Evolutionary conservation across 108 stramenopile species (phyloP).

Genomic region (Nannochloropsis salina): DNA sequence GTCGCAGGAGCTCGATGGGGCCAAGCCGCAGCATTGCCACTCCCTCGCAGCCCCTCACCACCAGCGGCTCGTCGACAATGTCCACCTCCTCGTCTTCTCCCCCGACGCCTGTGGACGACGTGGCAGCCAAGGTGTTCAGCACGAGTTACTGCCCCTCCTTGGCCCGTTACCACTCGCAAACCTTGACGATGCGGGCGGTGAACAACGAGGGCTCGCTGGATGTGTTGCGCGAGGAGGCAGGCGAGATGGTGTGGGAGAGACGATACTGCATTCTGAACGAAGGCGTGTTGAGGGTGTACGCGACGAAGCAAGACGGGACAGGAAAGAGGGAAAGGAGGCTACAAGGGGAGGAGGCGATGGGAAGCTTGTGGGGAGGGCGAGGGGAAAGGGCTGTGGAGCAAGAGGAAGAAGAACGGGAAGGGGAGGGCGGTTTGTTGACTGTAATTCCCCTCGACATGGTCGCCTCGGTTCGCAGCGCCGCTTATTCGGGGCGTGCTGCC

Average conservation of each 20-base stretch:
- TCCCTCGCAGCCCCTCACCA: neutral
- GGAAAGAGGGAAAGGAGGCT: neutral
- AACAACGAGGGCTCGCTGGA: neutral
- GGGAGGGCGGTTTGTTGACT: neutral
- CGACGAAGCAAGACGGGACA: neutral
- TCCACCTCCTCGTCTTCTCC: neutral
- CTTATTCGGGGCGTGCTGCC: neutral
- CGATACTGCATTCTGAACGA: neutral
- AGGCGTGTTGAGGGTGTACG: neutral
- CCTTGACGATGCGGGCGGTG: neutral
- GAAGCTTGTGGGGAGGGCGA: neutral
- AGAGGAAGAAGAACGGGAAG: neutral
- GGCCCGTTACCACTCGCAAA: neutral
- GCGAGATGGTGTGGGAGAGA: neutral
- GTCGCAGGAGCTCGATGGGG: neutral
- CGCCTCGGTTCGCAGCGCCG: neutral
- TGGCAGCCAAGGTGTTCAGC: neutral
- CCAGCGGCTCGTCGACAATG: neutral
- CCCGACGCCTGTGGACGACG: neutral
- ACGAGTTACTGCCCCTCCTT: neutral
- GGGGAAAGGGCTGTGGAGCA: neutral
- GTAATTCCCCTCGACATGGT: neutral
- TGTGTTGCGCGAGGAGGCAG: neutral
- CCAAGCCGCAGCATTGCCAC: slow-evolving; percentile 4
- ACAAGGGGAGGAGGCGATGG: neutral